Conservation (phyloP, 805 yeast species). For the Candida ulmi region DNA sequence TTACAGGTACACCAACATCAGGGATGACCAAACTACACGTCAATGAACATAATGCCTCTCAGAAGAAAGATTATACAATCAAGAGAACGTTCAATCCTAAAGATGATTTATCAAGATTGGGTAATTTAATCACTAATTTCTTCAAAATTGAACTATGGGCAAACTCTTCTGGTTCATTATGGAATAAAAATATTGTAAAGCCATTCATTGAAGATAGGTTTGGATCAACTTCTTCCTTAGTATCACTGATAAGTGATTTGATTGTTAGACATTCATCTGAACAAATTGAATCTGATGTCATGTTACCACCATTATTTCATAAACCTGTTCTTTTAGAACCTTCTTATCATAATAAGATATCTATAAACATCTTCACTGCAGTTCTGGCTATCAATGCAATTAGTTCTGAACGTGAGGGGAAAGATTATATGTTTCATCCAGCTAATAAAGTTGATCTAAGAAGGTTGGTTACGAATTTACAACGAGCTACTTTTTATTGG, state of each 20-base stretch:
- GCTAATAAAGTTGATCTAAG: constrained; percentile 48
- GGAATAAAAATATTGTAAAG: constrained; percentile 40
- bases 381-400: constrained; percentile 71
- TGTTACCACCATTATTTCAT: constrained; percentile 54
- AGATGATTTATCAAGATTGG: constrained; percentile 50
- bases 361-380: constrained; percentile 59
- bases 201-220: constrained; percentile 39
- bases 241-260: constrained; percentile 37
- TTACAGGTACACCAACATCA: constrained; percentile 71
- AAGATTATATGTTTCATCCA: constrained; percentile 69
- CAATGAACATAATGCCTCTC: constrained; percentile 11
- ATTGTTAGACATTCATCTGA: constrained; percentile 51
- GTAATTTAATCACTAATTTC: constrained; percentile 45
- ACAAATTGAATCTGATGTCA: constrained; percentile 51
- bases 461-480: constrained; percentile 54
- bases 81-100: constrained; percentile 44
- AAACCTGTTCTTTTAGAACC: constrained; percentile 55
- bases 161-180: constrained; percentile 34
- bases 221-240: constrained; percentile 37
- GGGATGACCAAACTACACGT: constrained; percentile 58
- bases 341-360: constrained; percentile 53
- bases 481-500: constrained; percentile 69
- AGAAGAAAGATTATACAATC: constrained; percentile 34
- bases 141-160: constrained; percentile 56
- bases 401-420: constrained; percentile 60